Percentiles rank a stretch among this genome's conserved stretches.
Evolutionary conservation across 139 green algal species (phyloP).

Genomic region (Volvox reticuliferus): DNA sequence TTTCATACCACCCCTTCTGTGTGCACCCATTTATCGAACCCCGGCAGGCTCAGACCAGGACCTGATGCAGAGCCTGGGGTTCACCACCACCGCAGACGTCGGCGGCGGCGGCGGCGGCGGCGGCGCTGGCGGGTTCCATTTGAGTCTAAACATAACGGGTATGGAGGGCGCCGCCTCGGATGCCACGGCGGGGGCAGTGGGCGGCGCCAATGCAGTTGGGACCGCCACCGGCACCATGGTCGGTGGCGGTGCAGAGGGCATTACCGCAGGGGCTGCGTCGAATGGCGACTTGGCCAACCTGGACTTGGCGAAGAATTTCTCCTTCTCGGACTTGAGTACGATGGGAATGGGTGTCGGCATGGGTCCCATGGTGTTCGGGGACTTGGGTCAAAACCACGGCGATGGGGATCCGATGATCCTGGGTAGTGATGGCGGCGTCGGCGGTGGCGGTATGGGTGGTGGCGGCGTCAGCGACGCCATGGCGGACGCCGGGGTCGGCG

Average conservation of each 20-base stretch:
- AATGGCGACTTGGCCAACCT: neutral
- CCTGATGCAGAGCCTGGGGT: conserved; percentile 26
- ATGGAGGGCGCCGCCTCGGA: conserved; percentile 3
- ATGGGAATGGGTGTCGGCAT: conserved; percentile 39
- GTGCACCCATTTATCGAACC: no score
- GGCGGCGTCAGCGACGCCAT: neutral
- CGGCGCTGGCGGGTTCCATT: neutral
- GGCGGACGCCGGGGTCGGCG: neutral
- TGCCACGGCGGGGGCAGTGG: neutral
- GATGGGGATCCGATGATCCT: conserved; percentile 27
- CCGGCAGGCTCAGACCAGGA: conserved; percentile 42
- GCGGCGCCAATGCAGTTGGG: neutral
- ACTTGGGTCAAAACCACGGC: neutral
- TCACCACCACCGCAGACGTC: neutral
- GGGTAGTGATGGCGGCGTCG: neutral
- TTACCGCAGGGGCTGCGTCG: neutral
- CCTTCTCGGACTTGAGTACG: conserved; percentile 21
- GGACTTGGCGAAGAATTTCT: conserved; percentile 1
- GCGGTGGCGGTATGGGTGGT: neutral
- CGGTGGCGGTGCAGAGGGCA: neutral
- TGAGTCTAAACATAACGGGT: neutral
- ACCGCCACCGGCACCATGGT: neutral
- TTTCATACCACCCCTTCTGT: no score
- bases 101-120: neutral
- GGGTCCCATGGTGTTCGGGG: conserved; percentile 13